These are phyloP conservation scores for Tuctoria greenei DNA, from an alignment of 176 grass and related monocot genomes.

Conservation along the genomic window DNA sequence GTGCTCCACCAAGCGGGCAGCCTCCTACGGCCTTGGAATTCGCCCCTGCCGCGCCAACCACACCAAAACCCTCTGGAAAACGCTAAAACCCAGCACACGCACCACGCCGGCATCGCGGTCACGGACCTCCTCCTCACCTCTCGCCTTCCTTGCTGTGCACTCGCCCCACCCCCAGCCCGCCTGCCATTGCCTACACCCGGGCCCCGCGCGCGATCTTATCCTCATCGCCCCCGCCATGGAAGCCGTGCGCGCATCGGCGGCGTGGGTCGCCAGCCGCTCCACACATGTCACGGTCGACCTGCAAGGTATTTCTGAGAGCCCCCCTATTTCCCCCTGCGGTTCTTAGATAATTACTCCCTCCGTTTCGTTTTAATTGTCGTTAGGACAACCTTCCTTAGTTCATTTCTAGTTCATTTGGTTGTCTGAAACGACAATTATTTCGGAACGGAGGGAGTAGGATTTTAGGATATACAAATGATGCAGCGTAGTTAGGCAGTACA, in stretches of 20 bases:
- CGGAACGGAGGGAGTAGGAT: no score
- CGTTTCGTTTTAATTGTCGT: no score
- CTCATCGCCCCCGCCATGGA: conserved; percentile 53
- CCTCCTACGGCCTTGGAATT: conserved; percentile 34
- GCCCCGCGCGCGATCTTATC: conserved; percentile 18
- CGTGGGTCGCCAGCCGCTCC: conserved; percentile 77
- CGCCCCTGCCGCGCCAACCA: background rate
- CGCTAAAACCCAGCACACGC: conserved; percentile 27
- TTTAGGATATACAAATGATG: no score
- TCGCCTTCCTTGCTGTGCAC: conserved; percentile 20
- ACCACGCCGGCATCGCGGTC: background rate
- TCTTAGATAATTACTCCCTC: background rate
- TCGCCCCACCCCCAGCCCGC: background rate
- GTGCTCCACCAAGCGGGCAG: conserved; percentile 25
- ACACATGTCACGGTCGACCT: conserved; percentile 82
- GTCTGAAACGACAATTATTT: no score
- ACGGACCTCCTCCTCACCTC: background rate
- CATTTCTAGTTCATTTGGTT: no score
- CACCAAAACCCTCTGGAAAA: conserved; percentile 17
- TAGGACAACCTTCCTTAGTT: no score
- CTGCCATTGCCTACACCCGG: background rate
- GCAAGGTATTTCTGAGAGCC: no score
- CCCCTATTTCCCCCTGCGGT: background rate
- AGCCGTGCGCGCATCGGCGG: conserved; percentile 71
- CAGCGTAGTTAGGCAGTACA: no score